These are phyloP conservation scores for Hirschfeldia incana DNA, from an alignment of 345 rosid genomes.

Conservation along the genomic window DNA sequence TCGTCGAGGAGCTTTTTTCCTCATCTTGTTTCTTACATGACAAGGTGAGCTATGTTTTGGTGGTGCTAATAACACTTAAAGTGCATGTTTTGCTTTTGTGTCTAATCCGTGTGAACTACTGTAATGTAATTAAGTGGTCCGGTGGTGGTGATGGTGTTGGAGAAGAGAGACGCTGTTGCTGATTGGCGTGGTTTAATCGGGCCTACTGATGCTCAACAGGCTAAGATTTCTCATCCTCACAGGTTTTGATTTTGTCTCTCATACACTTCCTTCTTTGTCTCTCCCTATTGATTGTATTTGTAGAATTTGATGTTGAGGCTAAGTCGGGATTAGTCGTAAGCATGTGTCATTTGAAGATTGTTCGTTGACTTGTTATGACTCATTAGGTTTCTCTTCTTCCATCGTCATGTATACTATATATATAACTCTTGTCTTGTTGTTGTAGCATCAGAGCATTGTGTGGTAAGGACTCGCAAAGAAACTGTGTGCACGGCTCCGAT, in stretches of 20 bases:
- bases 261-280: neutral
- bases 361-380: conserved; percentile 2
- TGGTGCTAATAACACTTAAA: neutral
- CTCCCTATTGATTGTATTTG: neutral
- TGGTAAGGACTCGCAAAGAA: conserved; percentile 62
- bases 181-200: conserved; percentile 85
- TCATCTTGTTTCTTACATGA: conserved; percentile 70
- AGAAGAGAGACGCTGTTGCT: conserved; percentile 74
- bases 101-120: conserved; percentile 9
- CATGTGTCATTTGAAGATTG: neutral
- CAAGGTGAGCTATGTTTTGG: conserved; percentile 48
- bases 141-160: conserved; percentile 71
- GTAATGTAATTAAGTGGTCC: conserved; percentile 57
- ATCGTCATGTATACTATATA: neutral
- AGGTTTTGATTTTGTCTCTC: conserved; percentile 41
- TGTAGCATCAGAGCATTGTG: conserved; percentile 79
- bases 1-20: conserved; percentile 62
- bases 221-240: conserved; percentile 71
- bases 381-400: neutral
- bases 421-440: neutral
- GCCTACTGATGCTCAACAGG: conserved; percentile 73
- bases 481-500: conserved; percentile 88
- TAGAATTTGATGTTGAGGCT: neutral
- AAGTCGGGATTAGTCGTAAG: neutral
- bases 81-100: neutral